phyloP scores from a whole-genome alignment of 768 basidiomycete genomes.

The Dentipellis sp. region DNA sequence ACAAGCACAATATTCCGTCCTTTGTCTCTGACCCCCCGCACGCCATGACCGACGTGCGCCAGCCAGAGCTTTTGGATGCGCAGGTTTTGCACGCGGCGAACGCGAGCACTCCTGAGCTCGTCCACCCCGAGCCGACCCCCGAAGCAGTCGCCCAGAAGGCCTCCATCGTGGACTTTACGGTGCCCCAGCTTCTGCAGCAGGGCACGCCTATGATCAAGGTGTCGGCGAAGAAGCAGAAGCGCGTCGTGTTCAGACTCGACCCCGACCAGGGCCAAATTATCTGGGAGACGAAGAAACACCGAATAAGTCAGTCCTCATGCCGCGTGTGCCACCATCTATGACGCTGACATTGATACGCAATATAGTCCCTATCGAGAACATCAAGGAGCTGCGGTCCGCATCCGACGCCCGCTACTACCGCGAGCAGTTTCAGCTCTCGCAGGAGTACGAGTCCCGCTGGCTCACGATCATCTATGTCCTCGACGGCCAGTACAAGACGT shows the following conservation, averaged over 20 bases:
- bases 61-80: not conserved
- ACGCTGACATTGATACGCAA: not conserved
- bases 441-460: slow-evolving; percentile 63
- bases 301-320: slow-evolving; percentile 41
- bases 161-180: slow-evolving; percentile 29
- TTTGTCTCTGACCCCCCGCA: not conserved
- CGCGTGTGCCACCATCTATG: not conserved
- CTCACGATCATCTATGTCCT: slow-evolving; percentile 79
- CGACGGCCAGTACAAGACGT: slow-evolving; percentile 71
- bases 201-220: slow-evolving; percentile 80
- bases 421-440: slow-evolving; percentile 54
- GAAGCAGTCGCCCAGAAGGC: not conserved
- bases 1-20: not conserved
- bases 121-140: not conserved
- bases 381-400: slow-evolving; percentile 79
- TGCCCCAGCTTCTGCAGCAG: slow-evolving; percentile 47
- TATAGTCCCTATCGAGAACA: slow-evolving; percentile 75
- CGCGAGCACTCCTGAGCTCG: not conserved
- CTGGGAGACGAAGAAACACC: slow-evolving; percentile 65
- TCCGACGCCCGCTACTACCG: slow-evolving; percentile 63
- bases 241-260: slow-evolving; percentile 60
- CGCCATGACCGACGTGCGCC: not conserved
- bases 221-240: slow-evolving; percentile 67
- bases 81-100: not conserved
- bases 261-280: slow-evolving; percentile 74